Conservation (phyloP, 139 green algal species). For the Diplosphaera chodatii region DNA sequence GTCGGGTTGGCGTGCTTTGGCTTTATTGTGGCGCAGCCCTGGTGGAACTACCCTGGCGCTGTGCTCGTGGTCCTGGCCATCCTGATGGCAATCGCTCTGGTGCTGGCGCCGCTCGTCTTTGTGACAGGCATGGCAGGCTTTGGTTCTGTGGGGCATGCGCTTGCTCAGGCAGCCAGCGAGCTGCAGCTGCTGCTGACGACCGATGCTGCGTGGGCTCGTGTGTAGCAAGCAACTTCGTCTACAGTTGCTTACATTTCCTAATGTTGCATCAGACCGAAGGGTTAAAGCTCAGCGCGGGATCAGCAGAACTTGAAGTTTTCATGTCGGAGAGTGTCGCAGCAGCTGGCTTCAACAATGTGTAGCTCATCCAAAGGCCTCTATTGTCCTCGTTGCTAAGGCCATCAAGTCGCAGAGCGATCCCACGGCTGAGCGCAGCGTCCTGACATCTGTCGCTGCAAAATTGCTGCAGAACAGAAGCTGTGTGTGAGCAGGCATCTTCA, state of each 20-base stretch:
- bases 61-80: neutral
- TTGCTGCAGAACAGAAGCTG: slow-evolving; percentile 3
- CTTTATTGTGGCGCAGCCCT: neutral
- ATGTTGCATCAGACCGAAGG: too few relatives aligned
- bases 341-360: too few relatives aligned
- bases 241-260: too few relatives aligned
- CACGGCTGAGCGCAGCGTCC: slow-evolving; percentile 30
- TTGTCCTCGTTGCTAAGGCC: slow-evolving; percentile 17
- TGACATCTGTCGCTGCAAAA: slow-evolving; percentile 26
- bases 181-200: neutral
- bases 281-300: too few relatives aligned
- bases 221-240: neutral
- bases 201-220: neutral
- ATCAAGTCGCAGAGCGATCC: slow-evolving; percentile 39
- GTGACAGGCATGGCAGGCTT: neutral
- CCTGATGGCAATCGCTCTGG: neutral
- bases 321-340: neutral
- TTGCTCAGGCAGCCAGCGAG: neutral
- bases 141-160: neutral
- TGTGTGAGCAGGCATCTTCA: too few relatives aligned
- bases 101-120: neutral
- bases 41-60: neutral
- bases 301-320: too few relatives aligned
- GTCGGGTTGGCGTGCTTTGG: neutral
- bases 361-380: slow-evolving; percentile 24